A percentile compares a stretch with the other conserved stretches of the same genome.
phyloP scores from a whole-genome alignment of 805 yeast genomes.

The Spathaspora gorwiae region DNA sequence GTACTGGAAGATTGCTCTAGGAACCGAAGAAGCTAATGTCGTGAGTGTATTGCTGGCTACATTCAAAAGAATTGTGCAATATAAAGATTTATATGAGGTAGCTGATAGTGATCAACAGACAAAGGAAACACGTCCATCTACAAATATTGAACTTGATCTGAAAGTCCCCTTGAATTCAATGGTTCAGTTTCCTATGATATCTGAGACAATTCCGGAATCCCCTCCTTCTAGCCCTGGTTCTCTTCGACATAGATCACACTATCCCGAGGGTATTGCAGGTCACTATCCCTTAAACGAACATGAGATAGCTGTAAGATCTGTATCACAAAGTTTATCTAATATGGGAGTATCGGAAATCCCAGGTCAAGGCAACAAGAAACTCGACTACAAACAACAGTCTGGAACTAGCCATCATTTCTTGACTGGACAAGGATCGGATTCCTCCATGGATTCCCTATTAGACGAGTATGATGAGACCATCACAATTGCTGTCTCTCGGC shows the following conservation, averaged over 20 bases:
- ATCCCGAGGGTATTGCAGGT: neutral
- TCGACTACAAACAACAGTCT: no score
- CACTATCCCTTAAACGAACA: no score
- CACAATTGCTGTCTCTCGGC: constrained; percentile 23
- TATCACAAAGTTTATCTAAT: no score
- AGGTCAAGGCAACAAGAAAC: no score
- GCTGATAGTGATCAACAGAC: neutral
- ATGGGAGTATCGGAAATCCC: no score
- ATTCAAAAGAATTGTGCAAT: constrained; percentile 37
- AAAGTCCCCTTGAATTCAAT: no score
- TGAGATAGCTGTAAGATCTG: no score
- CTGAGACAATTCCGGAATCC: constrained; percentile 30
- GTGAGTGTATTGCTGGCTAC: constrained; percentile 29
- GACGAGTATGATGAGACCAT: constrained; percentile 44
- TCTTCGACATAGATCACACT: constrained; percentile 14
- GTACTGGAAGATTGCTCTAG: constrained; percentile 58
- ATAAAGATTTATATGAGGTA: constrained; percentile 32
- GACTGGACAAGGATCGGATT: neutral
- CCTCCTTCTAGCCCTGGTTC: constrained; percentile 43
- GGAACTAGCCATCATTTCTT: no score
- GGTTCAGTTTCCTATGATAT: neutral
- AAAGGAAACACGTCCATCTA: no score
- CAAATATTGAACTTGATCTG: no score
- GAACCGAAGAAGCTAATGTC: constrained; percentile 22
- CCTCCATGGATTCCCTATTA: constrained; percentile 37